A percentile compares a stretch with the other conserved stretches of the same genome.
Conservation (phyloP, 2,329 filamentous ascomycete genomes). For the Clarireedia monteithiana region DNA sequence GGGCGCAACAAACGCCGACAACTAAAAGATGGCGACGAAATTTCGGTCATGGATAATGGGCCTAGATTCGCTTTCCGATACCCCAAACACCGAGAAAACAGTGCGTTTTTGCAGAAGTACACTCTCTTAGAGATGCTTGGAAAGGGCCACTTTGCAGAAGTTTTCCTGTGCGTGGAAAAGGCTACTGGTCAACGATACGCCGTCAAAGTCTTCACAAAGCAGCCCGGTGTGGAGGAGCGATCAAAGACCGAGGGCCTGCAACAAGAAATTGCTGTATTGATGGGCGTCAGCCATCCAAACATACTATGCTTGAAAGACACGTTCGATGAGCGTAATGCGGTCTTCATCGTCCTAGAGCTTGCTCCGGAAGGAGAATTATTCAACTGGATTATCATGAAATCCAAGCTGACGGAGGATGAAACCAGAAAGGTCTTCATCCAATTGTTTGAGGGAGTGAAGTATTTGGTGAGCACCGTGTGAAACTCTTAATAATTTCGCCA, state of each 20-base stretch:
- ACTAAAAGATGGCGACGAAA: constrained; percentile 82
- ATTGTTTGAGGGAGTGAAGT: constrained; percentile 89
- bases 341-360: constrained; percentile 86
- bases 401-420: constrained; percentile 79
- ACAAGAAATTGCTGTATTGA: constrained; percentile 92
- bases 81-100: constrained; percentile 65
- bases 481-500: background rate
- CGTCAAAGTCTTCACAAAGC: constrained; percentile 91
- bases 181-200: constrained; percentile 74
- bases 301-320: constrained; percentile 91
- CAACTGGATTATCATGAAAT: constrained; percentile 86
- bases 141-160: constrained; percentile 91
- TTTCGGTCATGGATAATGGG: constrained; percentile 69
- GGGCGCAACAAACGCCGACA: constrained; percentile 89
- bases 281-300: constrained; percentile 94
- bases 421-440: constrained; percentile 83
- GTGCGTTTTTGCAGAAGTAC: constrained; percentile 80
- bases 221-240: constrained; percentile 70
- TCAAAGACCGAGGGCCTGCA: constrained; percentile 81
- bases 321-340: constrained; percentile 83
- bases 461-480: constrained; percentile 57
- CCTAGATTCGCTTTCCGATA: constrained; percentile 90
- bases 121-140: constrained; percentile 76
- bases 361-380: constrained; percentile 92
- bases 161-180: constrained; percentile 86